Base-by-base conservation (phyloP, 345 rosid species). In the Salix dunnii region DNA sequence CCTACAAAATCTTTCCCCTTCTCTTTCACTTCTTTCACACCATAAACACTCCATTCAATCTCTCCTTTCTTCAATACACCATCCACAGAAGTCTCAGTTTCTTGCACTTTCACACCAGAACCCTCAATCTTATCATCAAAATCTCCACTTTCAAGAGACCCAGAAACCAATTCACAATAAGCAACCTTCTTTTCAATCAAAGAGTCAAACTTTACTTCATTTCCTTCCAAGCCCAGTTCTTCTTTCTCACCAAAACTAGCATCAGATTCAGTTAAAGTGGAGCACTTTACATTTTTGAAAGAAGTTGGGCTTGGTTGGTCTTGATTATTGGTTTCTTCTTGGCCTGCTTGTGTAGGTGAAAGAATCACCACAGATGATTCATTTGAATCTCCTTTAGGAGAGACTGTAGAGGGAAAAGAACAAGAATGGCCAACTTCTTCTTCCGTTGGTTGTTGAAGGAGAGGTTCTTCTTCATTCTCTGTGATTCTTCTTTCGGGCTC, bases 151-250 rank as follows among this genome's bases (percentile, higher is more conserved):
- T 5, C 80, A 27, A 49, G 12, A 72, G 79, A 72, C 70, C 67
- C 74, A 42, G 89, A 84, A 67, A 31, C 83, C 46, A 78, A 67
- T 43, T 73, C 81, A 74, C 65, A 33, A n/a, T 67, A 58, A 58
- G 74, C 25, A 20, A 23, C 70, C 46, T 76, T 74, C 76, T 71
- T 67, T 63, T 27, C 77, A 58, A 30, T 35, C 30, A 25, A 20
- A 66, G 67, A 81, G 74, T 31, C 73, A 40, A 49, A 7, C 30
- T 49, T 25, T 73, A 68, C 85, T 68, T n/a, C 81, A 76, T 68
- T 79, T 31, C 85, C 71, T 77, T 80, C 81, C n/a, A 38, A 67
- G 48, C 77, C 73, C 74, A 71, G n/a, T 71, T 77, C 82, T 42
- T 68, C 58, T 13, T 76, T 79, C 46, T 25, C 75, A 17, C 23